These are phyloP conservation scores for Sonneratia caseolaris DNA, from an alignment of 345 rosid species.

Conservation along the genomic window DNA sequence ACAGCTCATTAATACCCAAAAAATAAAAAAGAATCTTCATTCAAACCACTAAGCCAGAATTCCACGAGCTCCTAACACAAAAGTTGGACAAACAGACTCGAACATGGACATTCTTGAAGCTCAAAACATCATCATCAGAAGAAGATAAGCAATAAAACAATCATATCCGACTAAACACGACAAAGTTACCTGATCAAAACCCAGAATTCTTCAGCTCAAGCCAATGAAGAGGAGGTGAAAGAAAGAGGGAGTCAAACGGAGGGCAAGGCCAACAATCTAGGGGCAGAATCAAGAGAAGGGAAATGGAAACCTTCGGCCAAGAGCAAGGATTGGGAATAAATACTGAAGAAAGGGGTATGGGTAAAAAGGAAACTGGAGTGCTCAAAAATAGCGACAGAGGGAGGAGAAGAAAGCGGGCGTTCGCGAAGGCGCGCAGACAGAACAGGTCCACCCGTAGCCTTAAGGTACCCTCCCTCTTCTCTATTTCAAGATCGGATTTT, in stretches of 20 bases:
- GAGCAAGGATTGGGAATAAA: neutral
- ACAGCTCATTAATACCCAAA: neutral
- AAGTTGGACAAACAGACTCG: neutral
- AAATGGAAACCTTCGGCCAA: neutral
- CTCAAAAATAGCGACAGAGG: neutral
- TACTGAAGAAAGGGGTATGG: neutral
- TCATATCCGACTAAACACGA: neutral
- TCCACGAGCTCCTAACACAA: neutral
- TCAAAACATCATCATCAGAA: neutral
- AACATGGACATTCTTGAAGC: neutral
- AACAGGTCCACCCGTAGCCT: neutral
- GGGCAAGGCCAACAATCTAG: neutral
- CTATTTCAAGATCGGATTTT: constrained; percentile 2
- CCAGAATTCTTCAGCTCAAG: neutral
- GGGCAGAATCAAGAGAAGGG: neutral
- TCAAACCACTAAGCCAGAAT: neutral
- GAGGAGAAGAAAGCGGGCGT: constrained; percentile 1
- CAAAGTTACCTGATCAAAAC: neutral
- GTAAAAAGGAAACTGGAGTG: neutral
- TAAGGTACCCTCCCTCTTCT: neutral
- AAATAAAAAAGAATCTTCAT: neutral
- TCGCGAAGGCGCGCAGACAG: neutral
- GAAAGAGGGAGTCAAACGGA: neutral
- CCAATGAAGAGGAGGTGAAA: neutral
- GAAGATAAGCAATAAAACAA: neutral